Evolutionary conservation across 441 rosid species (phyloP), one percentile per base, ranked within the genome.

Genomic region (Gossypium davidsonii): DNA sequence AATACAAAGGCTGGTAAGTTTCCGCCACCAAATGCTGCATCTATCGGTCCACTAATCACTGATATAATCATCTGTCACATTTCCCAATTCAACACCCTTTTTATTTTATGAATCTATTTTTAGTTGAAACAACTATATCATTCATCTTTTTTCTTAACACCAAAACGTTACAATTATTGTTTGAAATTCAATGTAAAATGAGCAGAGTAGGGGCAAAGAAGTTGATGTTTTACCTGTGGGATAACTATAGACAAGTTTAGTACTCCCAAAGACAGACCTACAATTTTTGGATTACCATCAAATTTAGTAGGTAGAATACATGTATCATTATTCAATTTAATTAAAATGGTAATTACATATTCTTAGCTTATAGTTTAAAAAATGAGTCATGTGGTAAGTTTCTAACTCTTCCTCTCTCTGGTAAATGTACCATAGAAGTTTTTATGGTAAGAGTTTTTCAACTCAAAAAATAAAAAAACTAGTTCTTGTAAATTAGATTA

Each of bases 261-360:
- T 72, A 94, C 94, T 52, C 97, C 98, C 72, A 92, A 77, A 0
- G 98, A 91, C 49, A 92, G 96, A 25, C 99, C 98, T 88, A 64
- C 14, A 37, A 72, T 42, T 23, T 21, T 53, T 8, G 49, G n/a
- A 21, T 21, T 2, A 8, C 31, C 28, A 3, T 21, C 31, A 21
- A 56, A 14, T 14, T 49, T 14, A 20, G 57, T 52, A 34, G 39
- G 39, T 34, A 34, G 39, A 34, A 34, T 34, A 34, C 39, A 52
- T 20, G 21, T 52, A 17, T 17, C 8, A 5, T 52, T 52, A 52
- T 15, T 37, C 42, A 37, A 37, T 37, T 37, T 37, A 37, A 37
- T 37, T 37, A 37, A 37, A 37, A 6, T 37, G 42, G 10, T 37
- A 37, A 37, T 37, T 37, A 7, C 39, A 34, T 34, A 34, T 6